Evolutionary conservation across 148 eudicot genomes (phyloP), one percentile per base, ranked within the genome.

Genomic region (Pouteria glomerata): DNA sequence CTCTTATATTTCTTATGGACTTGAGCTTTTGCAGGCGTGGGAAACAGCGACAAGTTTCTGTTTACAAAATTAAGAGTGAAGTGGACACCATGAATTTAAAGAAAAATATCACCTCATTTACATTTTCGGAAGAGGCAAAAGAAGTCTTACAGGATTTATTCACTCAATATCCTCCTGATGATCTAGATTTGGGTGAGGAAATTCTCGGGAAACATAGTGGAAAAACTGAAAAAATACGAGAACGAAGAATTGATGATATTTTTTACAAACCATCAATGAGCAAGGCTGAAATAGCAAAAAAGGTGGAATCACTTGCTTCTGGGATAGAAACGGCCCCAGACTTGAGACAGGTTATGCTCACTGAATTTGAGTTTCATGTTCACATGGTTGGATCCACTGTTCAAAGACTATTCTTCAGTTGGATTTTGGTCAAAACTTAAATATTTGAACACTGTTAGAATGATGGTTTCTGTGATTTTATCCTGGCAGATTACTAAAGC

Each of bases 111-210:
- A 53, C 68, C 60, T 57, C 72, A 52, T 79, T 91, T 68, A 76
- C 85, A 62, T 86, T 94, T 78, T 86, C 96, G 34, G 86, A 82
- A 59, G 85, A 78, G 63, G 82, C 96, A 63, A 82, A 81, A 73
- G 74, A 74, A 45, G 90, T 85, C 44, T 84, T 94, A 42, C 74
- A 70, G 63, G 96, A 91, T 69, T 75, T 89, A 60, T 94, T 94
- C 67, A 78, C 82, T 69, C 79, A 53, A 59, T 85, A 86, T 76
- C 98, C 98, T 72, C 98, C 98, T 37, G 82, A 86, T 76, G 86
- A 86, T 59, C 83, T 72, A 52, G 84, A 80, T 73, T 47, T 39
- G 61, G 74, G 29, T 16, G 79, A 81, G 69, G 77, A 82, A 66
- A 81, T 66, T 51, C 55, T 64, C 52, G 71, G 60, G 42, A 67